phyloP scores from a whole-genome alignment of 2,329 filamentous ascomycete species.

The Macrophomina phaseolina region DNA sequence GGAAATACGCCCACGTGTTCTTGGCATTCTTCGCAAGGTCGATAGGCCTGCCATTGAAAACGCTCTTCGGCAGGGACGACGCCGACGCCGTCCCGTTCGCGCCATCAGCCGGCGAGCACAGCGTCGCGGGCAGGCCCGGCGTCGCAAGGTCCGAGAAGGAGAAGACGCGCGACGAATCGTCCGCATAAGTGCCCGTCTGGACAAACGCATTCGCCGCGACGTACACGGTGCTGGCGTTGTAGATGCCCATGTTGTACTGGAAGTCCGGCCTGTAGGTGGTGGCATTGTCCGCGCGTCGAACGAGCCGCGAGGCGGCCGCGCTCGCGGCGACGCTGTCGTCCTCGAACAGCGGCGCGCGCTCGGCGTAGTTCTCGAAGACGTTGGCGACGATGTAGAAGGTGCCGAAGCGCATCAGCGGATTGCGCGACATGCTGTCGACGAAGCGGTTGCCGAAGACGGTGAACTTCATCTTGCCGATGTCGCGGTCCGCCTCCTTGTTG shows the following conservation, averaged over 20 bases:
- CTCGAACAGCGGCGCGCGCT: slow-evolving; percentile 5
- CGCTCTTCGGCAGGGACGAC: not conserved
- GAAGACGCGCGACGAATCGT: slow-evolving; percentile 17
- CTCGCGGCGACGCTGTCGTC: not conserved
- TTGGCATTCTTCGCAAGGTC: not conserved
- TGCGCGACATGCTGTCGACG: slow-evolving; percentile 13
- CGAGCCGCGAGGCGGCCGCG: not conserved
- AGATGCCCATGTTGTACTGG: slow-evolving; percentile 18
- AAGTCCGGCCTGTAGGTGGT: slow-evolving; percentile 17
- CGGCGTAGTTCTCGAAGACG: slow-evolving; percentile 19
- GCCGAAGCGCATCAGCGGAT: slow-evolving; percentile 26
- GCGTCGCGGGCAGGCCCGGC: not conserved
- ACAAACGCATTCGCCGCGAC: slow-evolving; percentile 12
- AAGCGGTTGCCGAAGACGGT: slow-evolving; percentile 25
- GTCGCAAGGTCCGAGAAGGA: slow-evolving; percentile 21
- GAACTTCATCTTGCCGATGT: slow-evolving; percentile 21
- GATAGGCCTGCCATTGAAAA: slow-evolving; percentile 10
- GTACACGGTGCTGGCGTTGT: slow-evolving; percentile 13
- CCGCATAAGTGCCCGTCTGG: not conserved
- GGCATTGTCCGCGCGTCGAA: not conserved
- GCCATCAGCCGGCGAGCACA: slow-evolving; percentile 14
- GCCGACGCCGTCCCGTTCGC: not conserved
- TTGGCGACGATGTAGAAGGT: slow-evolving; percentile 23
- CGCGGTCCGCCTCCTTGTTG: slow-evolving; percentile 15
- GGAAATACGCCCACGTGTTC: not conserved